Evolutionary conservation across 768 basidiomycete species (phyloP), one percentile per base, ranked within the genome.

Genomic region (Russula olivacea): DNA sequence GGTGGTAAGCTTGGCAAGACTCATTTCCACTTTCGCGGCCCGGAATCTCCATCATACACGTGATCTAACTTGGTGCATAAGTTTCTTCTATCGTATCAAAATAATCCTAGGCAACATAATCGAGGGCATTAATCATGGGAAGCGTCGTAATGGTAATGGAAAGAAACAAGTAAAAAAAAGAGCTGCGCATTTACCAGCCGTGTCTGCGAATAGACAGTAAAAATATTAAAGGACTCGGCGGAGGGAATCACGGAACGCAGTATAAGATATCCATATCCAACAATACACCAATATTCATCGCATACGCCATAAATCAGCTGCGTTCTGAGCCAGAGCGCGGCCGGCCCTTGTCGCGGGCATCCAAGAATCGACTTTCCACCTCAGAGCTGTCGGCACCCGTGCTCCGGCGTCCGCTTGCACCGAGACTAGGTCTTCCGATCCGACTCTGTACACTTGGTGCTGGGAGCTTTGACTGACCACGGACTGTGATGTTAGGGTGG

Each of bases 351-450:
- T 69, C 69, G 50, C 63, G 63, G 23, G 59, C 34, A 52, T 66
- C 70, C 54, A 61, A 51, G 54, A 65, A 56, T 10, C 63, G 59
- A 32, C 38, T 43, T 49, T 68, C 67, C 41, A 55, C 41, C 28
- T 68, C 67, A 36, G 58, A 62, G 34, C 38, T 11, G 23, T 70
- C 72, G 11, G 66, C 71, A 11, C 66, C 69, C 17, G 70, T 71
- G 43, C 71, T 71, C 36, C 69, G 69, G 3, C 72, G 70, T 21
- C 68, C 68, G 14, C 58, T 58, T 23, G 59, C 23, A 25, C 55
- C 60, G 25, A 63, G 51, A 45, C 47, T 59, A 14, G 73, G 74
- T 54, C 71, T 70, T 7, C 71, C 72, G 21, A 74, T 75, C n/a
- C 73, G 67, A 53, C 73, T 75, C 60, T 74, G 72, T 3, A 65